phyloP scores from a whole-genome alignment of 805 yeast genomes.

The Schizosaccharomyces octosporus region DNA sequence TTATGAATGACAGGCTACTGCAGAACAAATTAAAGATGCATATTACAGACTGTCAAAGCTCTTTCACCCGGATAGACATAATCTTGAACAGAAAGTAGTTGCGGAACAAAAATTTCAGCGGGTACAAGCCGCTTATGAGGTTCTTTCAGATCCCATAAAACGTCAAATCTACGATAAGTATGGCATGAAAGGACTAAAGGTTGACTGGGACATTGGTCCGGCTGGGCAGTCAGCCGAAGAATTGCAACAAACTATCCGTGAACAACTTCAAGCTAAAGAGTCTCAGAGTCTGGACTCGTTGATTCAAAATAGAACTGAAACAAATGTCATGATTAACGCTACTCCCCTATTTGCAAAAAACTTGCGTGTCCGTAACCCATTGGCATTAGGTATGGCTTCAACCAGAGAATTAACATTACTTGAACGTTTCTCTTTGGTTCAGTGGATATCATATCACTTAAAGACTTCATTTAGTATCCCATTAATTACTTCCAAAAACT shows the following conservation, averaged over 20 bases:
- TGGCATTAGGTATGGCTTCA: not conserved
- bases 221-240: not conserved
- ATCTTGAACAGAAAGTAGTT: not conserved
- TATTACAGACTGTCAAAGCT: not conserved
- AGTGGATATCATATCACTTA: not conserved
- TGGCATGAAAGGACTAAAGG: not conserved
- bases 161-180: not conserved
- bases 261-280: not conserved
- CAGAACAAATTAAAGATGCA: not conserved
- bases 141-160: not conserved
- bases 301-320: not conserved
- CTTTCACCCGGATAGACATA: constrained; percentile 2
- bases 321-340: not conserved
- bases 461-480: not conserved
- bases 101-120: not conserved
- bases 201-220: not conserved
- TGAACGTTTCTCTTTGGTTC: not conserved
- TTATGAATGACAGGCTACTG: not conserved
- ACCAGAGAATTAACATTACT: not conserved
- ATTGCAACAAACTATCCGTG: not conserved
- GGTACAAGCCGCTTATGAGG: constrained; percentile 1
- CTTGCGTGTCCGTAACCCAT: not conserved
- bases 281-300: not conserved
- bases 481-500: not conserved
- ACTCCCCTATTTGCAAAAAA: not conserved